Conservation (phyloP, 1,284 basidiomycete species). For the Tremellales sp. region DNA sequence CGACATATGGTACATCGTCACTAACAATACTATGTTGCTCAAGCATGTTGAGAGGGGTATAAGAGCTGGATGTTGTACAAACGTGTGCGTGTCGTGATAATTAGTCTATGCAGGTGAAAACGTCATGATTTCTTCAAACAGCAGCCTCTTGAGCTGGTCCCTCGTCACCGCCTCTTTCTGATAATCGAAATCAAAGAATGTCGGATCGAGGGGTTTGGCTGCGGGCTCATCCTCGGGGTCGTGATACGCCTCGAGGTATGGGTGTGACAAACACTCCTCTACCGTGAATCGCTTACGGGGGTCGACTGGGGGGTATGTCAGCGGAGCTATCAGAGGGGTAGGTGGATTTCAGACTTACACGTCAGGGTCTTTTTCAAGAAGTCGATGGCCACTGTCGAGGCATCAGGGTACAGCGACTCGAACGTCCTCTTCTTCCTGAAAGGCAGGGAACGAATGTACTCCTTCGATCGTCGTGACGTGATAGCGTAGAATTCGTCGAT, state of each 20-base stretch:
- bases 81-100: too few species aligned
- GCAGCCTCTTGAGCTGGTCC: slow-evolving; percentile 63
- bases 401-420: slow-evolving; percentile 76
- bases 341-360: slow-evolving; percentile 40
- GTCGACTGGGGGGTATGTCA: slow-evolving; percentile 58
- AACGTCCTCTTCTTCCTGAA: slow-evolving; percentile 81
- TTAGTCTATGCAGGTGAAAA: slow-evolving; percentile 55
- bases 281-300: slow-evolving; percentile 89
- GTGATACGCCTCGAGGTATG: slow-evolving; percentile 81
- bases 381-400: slow-evolving; percentile 77
- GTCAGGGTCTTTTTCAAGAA: slow-evolving; percentile 88
- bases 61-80: too few species aligned
- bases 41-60: too few species aligned
- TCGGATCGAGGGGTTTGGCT: slow-evolving; percentile 79
- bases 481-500: slow-evolving; percentile 89
- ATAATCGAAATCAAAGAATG: slow-evolving; percentile 92
- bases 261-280: slow-evolving; percentile 82
- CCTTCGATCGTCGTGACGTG: slow-evolving; percentile 74
- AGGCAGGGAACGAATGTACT: slow-evolving; percentile 83
- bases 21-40: too few species aligned
- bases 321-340: slow-evolving; percentile 10
- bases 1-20: too few species aligned
- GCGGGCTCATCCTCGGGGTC: slow-evolving; percentile 91
- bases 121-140: slow-evolving; percentile 70
- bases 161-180: slow-evolving; percentile 90